Conservation (phyloP, 2,329 filamentous ascomycete species). For the Didymella sp. region DNA sequence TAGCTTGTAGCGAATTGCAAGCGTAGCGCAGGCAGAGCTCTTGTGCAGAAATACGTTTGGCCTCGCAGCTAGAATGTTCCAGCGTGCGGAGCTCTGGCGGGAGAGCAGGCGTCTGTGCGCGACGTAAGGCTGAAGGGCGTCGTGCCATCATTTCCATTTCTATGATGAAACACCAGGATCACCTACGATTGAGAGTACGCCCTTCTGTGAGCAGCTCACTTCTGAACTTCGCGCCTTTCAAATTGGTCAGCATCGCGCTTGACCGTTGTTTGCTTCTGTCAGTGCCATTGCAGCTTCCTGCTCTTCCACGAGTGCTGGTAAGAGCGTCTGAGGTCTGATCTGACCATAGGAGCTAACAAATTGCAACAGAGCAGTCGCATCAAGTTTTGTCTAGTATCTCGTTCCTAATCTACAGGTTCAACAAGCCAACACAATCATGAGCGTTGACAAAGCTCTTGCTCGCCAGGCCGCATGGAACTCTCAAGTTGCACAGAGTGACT, state of each 20-base stretch:
- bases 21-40: constrained; percentile 30
- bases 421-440: constrained; percentile 12
- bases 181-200: not conserved
- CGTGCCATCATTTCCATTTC: constrained; percentile 22
- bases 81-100: constrained; percentile 34
- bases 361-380: not conserved
- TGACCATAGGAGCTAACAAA: not conserved
- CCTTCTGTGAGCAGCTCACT: too few relatives aligned
- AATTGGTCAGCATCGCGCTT: not conserved
- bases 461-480: constrained; percentile 32
- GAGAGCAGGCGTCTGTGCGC: constrained; percentile 25
- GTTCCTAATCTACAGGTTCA: not conserved
- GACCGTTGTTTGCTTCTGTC: not conserved
- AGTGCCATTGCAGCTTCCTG: not conserved
- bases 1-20: constrained; percentile 14
- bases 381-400: not conserved
- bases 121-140: constrained; percentile 37
- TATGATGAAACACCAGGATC: not conserved
- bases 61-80: constrained; percentile 48
- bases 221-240: too few relatives aligned
- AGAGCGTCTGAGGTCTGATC: not conserved
- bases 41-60: constrained; percentile 44
- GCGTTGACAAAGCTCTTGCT: constrained; percentile 15
- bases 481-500: constrained; percentile 29
- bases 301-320: not conserved